Evolutionary conservation across 2,329 filamentous ascomycete genomes (phyloP).

Genomic region (Fusarium clavum): DNA sequence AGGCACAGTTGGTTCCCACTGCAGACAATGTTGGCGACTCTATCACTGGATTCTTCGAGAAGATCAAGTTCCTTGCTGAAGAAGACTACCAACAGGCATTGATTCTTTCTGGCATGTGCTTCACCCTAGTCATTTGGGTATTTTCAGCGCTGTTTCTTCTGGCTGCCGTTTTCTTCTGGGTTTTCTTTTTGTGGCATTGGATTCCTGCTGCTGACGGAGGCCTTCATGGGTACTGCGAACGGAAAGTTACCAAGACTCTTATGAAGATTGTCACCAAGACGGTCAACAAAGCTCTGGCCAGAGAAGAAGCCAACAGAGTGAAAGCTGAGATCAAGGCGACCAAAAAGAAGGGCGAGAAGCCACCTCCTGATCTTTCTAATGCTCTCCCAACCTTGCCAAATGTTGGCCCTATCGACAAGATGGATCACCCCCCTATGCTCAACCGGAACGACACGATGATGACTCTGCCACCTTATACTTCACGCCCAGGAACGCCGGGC

Average conservation of each 20-base stretch:
- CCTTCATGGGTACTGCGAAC: conserved; percentile 85
- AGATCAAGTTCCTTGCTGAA: conserved; percentile 78
- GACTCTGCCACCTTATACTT: conserved; percentile 72
- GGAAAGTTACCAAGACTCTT: conserved; percentile 89
- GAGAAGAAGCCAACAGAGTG: conserved; percentile 73
- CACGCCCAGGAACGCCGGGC: conserved; percentile 66
- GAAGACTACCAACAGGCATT: conserved; percentile 82
- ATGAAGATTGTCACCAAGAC: conserved; percentile 86
- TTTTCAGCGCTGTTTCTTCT: conserved; percentile 81
- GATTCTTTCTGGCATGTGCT: conserved; percentile 90
- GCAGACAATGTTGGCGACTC: conserved; percentile 67
- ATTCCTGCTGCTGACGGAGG: conserved; percentile 85
- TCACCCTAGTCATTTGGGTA: conserved; percentile 90
- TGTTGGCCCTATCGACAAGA: conserved; percentile 51
- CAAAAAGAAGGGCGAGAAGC: conserved; percentile 65
- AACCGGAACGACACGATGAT: conserved; percentile 69
- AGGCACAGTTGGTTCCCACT: conserved; percentile 73
- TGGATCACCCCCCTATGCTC: conserved; percentile 69
- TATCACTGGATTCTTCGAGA: conserved; percentile 83
- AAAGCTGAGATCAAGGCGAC: conserved; percentile 64
- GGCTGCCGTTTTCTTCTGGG: conserved; percentile 80
- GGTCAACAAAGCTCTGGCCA: conserved; percentile 87
- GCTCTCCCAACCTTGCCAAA: conserved; percentile 73
- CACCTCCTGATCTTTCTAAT: conserved; percentile 66
- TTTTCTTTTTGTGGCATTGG: conserved; percentile 92